A percentile compares a stretch with the other conserved stretches of the same genome.
Conservation (phyloP, 1,139 yeast species). For the Suhomyces terraborum region DNA sequence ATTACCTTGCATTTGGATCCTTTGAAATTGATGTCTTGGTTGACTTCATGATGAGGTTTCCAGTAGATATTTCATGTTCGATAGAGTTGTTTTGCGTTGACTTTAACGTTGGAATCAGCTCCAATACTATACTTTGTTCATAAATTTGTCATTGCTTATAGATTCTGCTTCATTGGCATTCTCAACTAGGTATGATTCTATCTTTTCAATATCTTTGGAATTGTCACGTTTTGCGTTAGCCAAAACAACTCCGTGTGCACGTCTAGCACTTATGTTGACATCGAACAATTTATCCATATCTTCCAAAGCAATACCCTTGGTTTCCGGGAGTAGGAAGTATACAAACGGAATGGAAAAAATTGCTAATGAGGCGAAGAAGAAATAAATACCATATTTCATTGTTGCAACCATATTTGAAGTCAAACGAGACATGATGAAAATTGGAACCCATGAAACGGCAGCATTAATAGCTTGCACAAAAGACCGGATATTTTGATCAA, state of each 20-base stretch:
- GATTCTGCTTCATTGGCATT: neutral
- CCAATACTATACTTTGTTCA: neutral
- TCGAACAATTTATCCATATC: constrained; percentile 47
- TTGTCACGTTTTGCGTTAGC: constrained; percentile 11
- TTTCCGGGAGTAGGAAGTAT: constrained; percentile 41
- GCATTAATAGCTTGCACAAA: constrained; percentile 48
- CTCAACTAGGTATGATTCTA: constrained; percentile 5
- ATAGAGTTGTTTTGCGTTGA: too few relatives aligned
- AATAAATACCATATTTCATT: constrained; percentile 45
- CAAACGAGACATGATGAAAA: constrained; percentile 43
- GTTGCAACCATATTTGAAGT: constrained; percentile 44
- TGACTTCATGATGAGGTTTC: too few relatives aligned
- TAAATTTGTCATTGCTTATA: neutral
- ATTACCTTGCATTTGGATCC: too few relatives aligned
- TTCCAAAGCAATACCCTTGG: constrained; percentile 46
- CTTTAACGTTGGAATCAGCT: too few relatives aligned
- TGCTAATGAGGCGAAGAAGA: constrained; percentile 41
- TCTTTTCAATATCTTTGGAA: constrained; percentile 8
- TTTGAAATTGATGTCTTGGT: too few relatives aligned
- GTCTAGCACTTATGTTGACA: constrained; percentile 16
- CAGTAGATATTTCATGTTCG: too few relatives aligned
- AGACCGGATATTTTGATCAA: constrained; percentile 45
- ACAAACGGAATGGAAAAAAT: constrained; percentile 38
- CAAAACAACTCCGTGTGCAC: constrained; percentile 19
- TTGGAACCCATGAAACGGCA: constrained; percentile 47